Percentiles rank a stretch among this genome's conserved stretches.
phyloP scores from a whole-genome alignment of 441 rosid genomes.

The Pelargonium myrrhifolium region DNA sequence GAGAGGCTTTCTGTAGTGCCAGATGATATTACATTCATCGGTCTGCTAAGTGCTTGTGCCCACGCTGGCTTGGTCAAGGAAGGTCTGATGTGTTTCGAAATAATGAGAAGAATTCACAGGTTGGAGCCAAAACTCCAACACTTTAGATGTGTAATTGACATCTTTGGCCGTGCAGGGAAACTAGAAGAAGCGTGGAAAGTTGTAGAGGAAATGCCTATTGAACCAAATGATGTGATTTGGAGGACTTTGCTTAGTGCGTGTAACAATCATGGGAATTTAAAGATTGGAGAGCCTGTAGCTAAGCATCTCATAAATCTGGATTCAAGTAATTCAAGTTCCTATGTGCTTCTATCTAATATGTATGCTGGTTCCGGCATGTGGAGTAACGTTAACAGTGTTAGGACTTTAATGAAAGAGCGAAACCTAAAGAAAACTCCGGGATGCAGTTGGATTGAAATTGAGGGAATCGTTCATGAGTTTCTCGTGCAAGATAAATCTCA shows the following conservation, averaged over 20 bases:
- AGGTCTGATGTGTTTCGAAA: constrained; percentile 56
- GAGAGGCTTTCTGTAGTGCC: constrained; percentile 38
- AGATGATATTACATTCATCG: constrained; percentile 45
- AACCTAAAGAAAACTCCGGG: constrained; percentile 45
- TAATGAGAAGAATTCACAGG: constrained; percentile 58
- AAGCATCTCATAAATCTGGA: constrained; percentile 32
- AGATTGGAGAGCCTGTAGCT: constrained; percentile 41
- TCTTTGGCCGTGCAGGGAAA: constrained; percentile 46
- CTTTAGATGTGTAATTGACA: constrained; percentile 54
- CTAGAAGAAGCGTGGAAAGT: constrained; percentile 38
- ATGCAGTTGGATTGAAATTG: constrained; percentile 60
- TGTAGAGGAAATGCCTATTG: constrained; percentile 47
- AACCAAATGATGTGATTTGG: constrained; percentile 53
- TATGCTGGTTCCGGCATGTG: constrained; percentile 55
- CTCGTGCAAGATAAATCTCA: constrained; percentile 43
- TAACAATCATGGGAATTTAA: constrained; percentile 35
- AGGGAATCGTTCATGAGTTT: constrained; percentile 63
- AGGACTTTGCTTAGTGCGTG: constrained; percentile 51
- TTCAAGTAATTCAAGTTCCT: constrained; percentile 41
- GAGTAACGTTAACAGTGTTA: constrained; percentile 37
- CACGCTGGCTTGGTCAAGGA: constrained; percentile 61
- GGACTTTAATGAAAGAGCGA: constrained; percentile 47
- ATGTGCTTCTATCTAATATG: constrained; percentile 45
- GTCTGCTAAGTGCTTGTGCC: constrained; percentile 45
- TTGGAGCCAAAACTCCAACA: constrained; percentile 49